phyloP scores from a whole-genome alignment of 768 basidiomycete species.

The Lactifluus subvellereus region DNA sequence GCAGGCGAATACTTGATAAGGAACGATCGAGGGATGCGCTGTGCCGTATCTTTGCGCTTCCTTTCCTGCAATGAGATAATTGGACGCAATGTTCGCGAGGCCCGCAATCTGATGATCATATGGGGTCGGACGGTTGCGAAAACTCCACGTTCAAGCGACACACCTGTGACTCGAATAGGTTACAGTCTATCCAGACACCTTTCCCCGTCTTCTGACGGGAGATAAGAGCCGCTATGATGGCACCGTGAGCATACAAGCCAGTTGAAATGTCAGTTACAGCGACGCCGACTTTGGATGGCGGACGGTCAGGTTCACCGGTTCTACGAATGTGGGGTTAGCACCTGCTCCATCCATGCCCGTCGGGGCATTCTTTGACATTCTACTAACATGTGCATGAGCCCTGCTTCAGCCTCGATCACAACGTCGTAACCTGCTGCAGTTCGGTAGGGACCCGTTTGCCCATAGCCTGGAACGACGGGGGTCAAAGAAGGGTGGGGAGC shows the following conservation, averaged over 20 bases:
- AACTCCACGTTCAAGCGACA: conserved; percentile 17
- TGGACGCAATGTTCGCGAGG: conserved; percentile 87
- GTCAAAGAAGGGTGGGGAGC: not conserved
- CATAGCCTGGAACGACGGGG: conserved; percentile 49
- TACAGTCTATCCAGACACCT: conserved; percentile 90
- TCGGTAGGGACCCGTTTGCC: conserved; percentile 86
- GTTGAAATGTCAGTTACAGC: conserved; percentile 88
- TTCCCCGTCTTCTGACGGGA: conserved; percentile 79
- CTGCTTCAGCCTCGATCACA: conserved; percentile 59
- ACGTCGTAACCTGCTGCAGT: conserved; percentile 86
- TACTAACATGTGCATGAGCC: conserved; percentile 86
- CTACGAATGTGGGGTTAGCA: conserved; percentile 35
- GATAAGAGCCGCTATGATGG: conserved; percentile 84
- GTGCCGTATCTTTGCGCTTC: conserved; percentile 88
- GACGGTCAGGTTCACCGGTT: conserved; percentile 82
- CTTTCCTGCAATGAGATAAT: conserved; percentile 81
- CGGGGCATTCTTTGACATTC: conserved; percentile 10
- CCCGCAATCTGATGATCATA: conserved; percentile 71
- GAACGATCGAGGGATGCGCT: conserved; percentile 88
- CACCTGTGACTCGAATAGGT: conserved; percentile 88
- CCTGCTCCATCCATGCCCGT: conserved; percentile 10
- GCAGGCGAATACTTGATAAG: conserved; percentile 88
- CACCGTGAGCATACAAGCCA: conserved; percentile 85
- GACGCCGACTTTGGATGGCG: conserved; percentile 92
- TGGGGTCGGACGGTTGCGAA: not conserved